Percentiles rank a stretch among this genome's conserved stretches.
Evolutionary conservation across 2,329 filamentous ascomycete species (phyloP).

Genomic region (Microcyclospora tardicrescens): DNA sequence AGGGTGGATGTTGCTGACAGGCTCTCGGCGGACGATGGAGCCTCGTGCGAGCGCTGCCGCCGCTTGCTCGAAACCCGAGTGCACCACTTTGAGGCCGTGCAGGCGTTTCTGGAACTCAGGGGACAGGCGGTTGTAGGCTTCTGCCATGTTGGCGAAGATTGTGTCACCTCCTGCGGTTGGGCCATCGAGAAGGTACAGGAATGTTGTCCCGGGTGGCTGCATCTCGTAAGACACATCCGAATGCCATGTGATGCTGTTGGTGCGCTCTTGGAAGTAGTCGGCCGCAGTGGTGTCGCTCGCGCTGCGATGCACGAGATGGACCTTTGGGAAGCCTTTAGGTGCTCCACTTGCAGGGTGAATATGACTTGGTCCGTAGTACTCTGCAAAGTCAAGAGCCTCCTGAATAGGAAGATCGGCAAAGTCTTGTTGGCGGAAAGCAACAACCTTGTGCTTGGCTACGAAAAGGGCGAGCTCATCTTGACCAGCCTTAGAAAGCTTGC

Average conservation of each 20-base stretch:
- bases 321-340: conserved; percentile 57
- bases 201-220: conserved; percentile 81
- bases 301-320: conserved; percentile 67
- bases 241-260: conserved; percentile 71
- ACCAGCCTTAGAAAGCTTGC: conserved; percentile 50
- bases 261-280: conserved; percentile 54
- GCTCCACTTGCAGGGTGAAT: conserved; percentile 69
- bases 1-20: conserved; percentile 61
- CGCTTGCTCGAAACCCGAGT: conserved; percentile 71
- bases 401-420: conserved; percentile 51
- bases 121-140: conserved; percentile 70
- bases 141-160: conserved; percentile 59
- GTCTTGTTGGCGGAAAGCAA: conserved; percentile 65
- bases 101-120: conserved; percentile 67
- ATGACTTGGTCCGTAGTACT: conserved; percentile 70
- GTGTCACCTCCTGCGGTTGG: conserved; percentile 74
- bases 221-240: conserved; percentile 77
- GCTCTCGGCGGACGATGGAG: conserved; percentile 61
- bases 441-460: conserved; percentile 65
- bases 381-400: conserved; percentile 54
- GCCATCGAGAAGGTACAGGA: conserved; percentile 75
- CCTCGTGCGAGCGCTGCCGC: conserved; percentile 53
- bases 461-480: conserved; percentile 67
- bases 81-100: conserved; percentile 67
- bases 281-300: conserved; percentile 48